Evolutionary conservation across 73 alveolate genomes (phyloP).

Genomic region (Symbiodinium pilosum): DNA sequence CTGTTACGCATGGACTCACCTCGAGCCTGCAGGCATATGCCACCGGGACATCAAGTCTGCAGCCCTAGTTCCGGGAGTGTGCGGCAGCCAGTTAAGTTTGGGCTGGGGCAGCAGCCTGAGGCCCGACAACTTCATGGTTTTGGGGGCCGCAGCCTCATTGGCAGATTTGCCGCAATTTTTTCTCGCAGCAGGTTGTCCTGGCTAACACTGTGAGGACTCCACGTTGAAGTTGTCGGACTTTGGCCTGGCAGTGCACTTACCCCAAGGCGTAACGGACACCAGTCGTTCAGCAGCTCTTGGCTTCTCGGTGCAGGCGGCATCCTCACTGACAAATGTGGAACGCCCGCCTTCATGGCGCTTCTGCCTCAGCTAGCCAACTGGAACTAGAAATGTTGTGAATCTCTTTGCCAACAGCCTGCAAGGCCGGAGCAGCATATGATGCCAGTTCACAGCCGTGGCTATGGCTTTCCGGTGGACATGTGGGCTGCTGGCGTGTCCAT

Average conservation of each 20-base stretch:
- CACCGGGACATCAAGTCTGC: constrained; percentile 96
- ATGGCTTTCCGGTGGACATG: constrained; percentile 82
- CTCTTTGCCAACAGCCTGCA: not conserved
- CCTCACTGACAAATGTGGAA: constrained; percentile 95
- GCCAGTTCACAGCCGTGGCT: constrained; percentile 94
- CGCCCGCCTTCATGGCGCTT: constrained; percentile 95
- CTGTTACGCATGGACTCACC: too few relatives aligned
- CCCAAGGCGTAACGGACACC: not conserved
- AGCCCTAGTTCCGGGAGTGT: not conserved
- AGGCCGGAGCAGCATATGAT: constrained; percentile 89
- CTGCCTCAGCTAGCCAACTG: not conserved
- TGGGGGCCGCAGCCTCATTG: constrained; percentile 70
- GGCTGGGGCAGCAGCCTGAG: too few relatives aligned
- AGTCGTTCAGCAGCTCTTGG: too few relatives aligned
- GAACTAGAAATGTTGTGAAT: not conserved
- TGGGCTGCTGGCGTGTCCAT: constrained; percentile 95
- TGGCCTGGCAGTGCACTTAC: constrained; percentile 95
- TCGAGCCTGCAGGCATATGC: constrained; percentile 96
- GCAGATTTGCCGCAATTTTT: not conserved
- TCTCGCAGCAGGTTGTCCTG: too few relatives aligned
- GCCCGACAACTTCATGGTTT: constrained; percentile 97
- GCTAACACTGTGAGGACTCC: constrained; percentile 12
- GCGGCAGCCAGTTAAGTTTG: too few relatives aligned
- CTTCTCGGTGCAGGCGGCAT: constrained; percentile 93
- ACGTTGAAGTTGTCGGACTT: constrained; percentile 96